Percentiles rank a stretch among this genome's conserved stretches.
Conservation (phyloP, 768 basidiomycete genomes). For the Saitozyma sp. region DNA sequence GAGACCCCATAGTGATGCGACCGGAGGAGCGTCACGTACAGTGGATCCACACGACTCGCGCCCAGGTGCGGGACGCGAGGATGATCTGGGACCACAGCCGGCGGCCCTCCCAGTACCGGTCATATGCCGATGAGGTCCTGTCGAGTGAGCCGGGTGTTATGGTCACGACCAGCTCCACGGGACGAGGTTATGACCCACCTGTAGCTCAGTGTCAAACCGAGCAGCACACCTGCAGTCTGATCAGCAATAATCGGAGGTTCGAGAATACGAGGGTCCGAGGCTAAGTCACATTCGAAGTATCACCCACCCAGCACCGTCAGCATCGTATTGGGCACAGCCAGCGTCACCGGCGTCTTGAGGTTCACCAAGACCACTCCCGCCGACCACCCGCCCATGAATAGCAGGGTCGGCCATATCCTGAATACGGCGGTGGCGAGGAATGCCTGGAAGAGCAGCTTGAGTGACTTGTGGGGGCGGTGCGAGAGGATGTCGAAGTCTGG, state of each 20-base stretch:
- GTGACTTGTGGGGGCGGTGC: slow-evolving; percentile 23
- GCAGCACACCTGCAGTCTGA: slow-evolving; percentile 30
- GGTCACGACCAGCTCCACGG: neutral
- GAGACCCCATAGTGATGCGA: too few relatives aligned
- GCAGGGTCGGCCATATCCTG: slow-evolving; percentile 37
- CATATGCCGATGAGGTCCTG: slow-evolving; percentile 46
- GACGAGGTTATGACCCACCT: slow-evolving; percentile 15
- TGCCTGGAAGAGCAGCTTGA: slow-evolving; percentile 23
- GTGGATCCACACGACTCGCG: slow-evolving; percentile 49
- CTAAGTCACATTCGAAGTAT: too few relatives aligned
- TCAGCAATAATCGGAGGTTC: neutral
- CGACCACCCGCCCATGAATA: slow-evolving; percentile 41
- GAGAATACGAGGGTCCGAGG: neutral
- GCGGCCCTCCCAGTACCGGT: slow-evolving; percentile 46
- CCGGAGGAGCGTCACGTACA: slow-evolving; percentile 16
- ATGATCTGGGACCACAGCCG: slow-evolving; percentile 49
- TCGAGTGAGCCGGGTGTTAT: neutral
- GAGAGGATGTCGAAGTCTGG: slow-evolving; percentile 23
- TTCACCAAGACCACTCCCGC: slow-evolving; percentile 34
- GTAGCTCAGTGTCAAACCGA: slow-evolving; percentile 47
- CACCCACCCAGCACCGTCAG: slow-evolving; percentile 41
- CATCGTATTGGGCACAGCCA: slow-evolving; percentile 40
- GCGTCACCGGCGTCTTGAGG: slow-evolving; percentile 28
- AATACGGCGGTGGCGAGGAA: slow-evolving; percentile 36
- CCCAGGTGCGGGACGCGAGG: slow-evolving; percentile 39